Percentiles rank a stretch among this genome's conserved stretches.
These are phyloP conservation scores for Gossypium arboreum DNA, from an alignment of 345 rosid species.

Conservation along the genomic window DNA sequence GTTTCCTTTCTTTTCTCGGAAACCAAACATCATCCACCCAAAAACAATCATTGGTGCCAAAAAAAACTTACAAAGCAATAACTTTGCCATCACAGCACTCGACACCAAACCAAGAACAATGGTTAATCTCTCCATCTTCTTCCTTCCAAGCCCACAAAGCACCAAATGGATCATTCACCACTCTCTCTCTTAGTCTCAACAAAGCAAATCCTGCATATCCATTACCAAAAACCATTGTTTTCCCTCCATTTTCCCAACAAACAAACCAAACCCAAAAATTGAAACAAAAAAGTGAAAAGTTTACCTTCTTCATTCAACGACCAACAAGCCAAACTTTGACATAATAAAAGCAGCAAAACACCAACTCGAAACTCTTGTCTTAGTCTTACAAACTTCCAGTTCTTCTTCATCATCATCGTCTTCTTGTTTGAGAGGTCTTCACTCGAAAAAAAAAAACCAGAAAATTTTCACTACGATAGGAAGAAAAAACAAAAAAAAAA, in stretches of 20 bases:
- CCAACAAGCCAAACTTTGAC: constrained; percentile 30
- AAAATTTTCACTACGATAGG: background rate
- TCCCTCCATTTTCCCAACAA: constrained; percentile 16
- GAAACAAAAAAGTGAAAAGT: background rate
- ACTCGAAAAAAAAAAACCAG: background rate
- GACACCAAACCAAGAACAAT: constrained; percentile 83
- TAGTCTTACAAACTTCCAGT: constrained; percentile 30
- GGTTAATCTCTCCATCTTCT: constrained; percentile 35
- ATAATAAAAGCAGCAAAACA: constrained; percentile 27
- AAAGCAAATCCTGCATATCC: constrained; percentile 55
- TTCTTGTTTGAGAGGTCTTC: constrained; percentile 4
- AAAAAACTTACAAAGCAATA: constrained; percentile 54
- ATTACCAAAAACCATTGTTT: constrained; percentile 23
- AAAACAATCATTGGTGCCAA: background rate
- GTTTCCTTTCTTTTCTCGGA: constrained; percentile 35
- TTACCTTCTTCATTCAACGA: constrained; percentile 66
- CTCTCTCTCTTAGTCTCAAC: constrained; percentile 55
- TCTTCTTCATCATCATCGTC: constrained; percentile 16
- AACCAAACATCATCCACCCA: constrained; percentile 41
- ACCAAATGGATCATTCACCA: constrained; percentile 63
- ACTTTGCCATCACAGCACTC: constrained; percentile 69
- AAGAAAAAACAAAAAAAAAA: background rate
- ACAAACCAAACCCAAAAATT: constrained; percentile 5
- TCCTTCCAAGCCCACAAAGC: constrained; percentile 60
- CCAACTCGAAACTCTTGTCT: constrained; percentile 16